Evolutionary conservation across 352 stramenopile genomes (phyloP), one percentile per base, ranked within the genome.

Genomic region (Phytophthora ohioensis): DNA sequence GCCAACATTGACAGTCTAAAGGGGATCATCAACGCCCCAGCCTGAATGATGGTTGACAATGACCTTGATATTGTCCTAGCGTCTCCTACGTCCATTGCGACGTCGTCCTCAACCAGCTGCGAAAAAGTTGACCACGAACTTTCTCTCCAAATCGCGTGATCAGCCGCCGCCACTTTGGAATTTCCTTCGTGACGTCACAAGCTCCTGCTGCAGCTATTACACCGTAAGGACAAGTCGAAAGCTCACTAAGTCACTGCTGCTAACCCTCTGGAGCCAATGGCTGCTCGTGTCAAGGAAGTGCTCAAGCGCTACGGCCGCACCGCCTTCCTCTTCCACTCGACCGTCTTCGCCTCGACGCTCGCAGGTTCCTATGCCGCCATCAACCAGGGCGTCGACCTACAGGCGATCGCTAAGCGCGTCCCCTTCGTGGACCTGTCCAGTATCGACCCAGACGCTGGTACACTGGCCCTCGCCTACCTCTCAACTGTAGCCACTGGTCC

Each of bases 341-440:
- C 94, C 66, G 69, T 96, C 45, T 99, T 99, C 82, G 93, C 90
- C 6, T 92, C 96, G 15, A 98, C 98, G 69, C 98, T 99, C 69
- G 87, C 85, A 1, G 92, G 86, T 46, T 88, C 83, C 21, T 96
- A 93, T 59, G 74, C 72, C 4, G 84, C 84, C 36, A 92, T 96
- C 60, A 75, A 81, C 48, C 71, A 86, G 57, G 88, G 88, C 58
- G 57, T 93, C 15, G 78, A 96, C 49, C 75, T 96, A 30, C 70
- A 89, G 42, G 63, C 78, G 15, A 53, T 83, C 42, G 74, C 91
- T 21, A 70, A 78, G 60, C 81, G 79, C 46, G 67, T 94, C 30
- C 88, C 88, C 3, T 91, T 94, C 67, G 75, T 96, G 11, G 81
- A 94, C 55, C 53, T 91, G 49, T 81, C 80, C 32, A 83, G 84